These are phyloP conservation scores for Wilcoxina mikolae DNA, from an alignment of 495 filamentous ascomycete genomes.

Conservation along the genomic window DNA sequence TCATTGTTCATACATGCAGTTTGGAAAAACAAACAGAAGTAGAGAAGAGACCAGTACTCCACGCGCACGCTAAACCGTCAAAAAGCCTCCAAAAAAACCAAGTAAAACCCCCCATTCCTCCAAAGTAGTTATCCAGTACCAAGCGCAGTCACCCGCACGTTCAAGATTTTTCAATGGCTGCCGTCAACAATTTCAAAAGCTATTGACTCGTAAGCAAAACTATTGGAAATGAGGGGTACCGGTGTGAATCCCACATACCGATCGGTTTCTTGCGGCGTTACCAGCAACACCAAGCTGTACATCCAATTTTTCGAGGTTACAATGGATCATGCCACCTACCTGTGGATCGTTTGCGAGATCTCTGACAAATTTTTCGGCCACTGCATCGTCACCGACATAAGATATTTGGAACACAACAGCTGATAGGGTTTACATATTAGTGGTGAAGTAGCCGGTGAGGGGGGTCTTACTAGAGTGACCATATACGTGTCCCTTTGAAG, in stretches of 20 bases:
- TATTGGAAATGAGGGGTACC: background rate
- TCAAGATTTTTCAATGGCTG: background rate
- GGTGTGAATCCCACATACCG: background rate
- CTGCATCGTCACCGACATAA: constrained; percentile 11
- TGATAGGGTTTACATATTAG: background rate
- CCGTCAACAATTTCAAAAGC: background rate
- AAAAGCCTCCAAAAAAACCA: too few species aligned
- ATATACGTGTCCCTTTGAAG: background rate
- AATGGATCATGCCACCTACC: constrained; percentile 14
- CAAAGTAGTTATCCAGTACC: too few species aligned
- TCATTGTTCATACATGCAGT: too few species aligned
- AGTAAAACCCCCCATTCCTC: too few species aligned
- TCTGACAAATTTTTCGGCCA: constrained; percentile 9
- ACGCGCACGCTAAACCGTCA: too few species aligned
- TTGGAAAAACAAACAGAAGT: too few species aligned
- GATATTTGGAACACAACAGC: constrained; percentile 22
- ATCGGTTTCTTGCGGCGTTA: background rate
- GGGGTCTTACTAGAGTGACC: background rate
- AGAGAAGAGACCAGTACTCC: too few species aligned
- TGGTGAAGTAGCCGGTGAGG: background rate
- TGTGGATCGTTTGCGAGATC: constrained; percentile 8
- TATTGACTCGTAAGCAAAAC: background rate
- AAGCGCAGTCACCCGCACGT: too few species aligned
- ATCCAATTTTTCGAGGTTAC: constrained; percentile 6
- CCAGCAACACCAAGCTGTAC: background rate